Base-by-base conservation (phyloP, 1,139 yeast species). In the Williopsis jadinii region DNA sequence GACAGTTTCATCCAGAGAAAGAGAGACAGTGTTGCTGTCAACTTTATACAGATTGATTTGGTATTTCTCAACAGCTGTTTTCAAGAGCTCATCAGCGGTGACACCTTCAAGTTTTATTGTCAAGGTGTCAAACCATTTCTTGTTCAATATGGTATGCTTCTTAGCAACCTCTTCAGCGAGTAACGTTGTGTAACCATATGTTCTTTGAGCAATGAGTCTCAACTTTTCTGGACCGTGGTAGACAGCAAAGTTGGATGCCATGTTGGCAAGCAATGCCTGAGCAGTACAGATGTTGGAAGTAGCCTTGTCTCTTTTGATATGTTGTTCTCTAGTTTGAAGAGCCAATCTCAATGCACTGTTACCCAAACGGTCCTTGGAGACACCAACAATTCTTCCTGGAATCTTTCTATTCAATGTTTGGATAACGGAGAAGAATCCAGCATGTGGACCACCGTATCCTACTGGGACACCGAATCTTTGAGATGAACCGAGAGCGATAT, bases 381-480 rank as follows among this genome's bases (percentile, higher is more conserved):
- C 80, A 58, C 98, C 98, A 43, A 92, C 92, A 44, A 92, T 76
- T 68, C 98, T 78, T 36, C 98, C 98, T 4, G 98, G 98, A 62
- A 92, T 87, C 63, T 90, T 90, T 62, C 98, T 79, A 59, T 87
- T 85, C 57, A 84, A 75, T 48, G 78, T 74, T 47, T 79, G 75
- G 26, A 79, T 72, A 38, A 94, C 95, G 12, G 97, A 87, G 58
- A 92, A 90, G 68, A 87, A 92, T 0, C 96, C 98, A 40, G 98
- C 98, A 62, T 92, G 98, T 6, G 98, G 98, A 30, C 98, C 98
- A 58, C 98, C 98, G 59, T 81, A 92, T 11, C 97, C 98, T 67
- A 90, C 77, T 43, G 98, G 97, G 36, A 92, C 97, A 57, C 98
- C 98, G 55, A 92, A 87, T 63, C 98, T 75, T 70, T 92, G 98